phyloP scores from a whole-genome alignment of 2,329 filamentous ascomycete species.

The Metarhizium album region DNA sequence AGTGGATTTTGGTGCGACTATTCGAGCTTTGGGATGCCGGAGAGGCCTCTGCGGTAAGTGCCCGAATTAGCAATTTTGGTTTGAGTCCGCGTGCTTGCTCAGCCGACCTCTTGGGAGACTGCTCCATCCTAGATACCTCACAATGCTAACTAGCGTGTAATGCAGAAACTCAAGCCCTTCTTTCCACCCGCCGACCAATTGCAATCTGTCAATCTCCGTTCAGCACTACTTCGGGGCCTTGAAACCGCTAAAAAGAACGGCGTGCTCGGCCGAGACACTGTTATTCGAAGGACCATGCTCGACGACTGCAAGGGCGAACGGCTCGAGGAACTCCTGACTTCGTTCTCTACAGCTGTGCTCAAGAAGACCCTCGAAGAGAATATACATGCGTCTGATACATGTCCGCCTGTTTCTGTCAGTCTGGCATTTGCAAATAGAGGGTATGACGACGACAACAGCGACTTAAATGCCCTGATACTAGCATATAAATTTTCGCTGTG shows the following conservation, averaged over 20 bases:
- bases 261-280: constrained; percentile 63
- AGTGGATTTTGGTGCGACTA: constrained; percentile 86
- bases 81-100: background rate
- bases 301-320: constrained; percentile 92
- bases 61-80: background rate
- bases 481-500: constrained; percentile 60
- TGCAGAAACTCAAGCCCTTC: constrained; percentile 78
- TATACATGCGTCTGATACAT: constrained; percentile 23
- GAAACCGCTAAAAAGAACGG: constrained; percentile 84
- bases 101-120: too few relatives aligned
- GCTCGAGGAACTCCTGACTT: constrained; percentile 73
- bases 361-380: constrained; percentile 50
- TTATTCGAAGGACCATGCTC: constrained; percentile 87
- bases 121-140: too few relatives aligned
- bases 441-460: constrained; percentile 41
- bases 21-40: constrained; percentile 75
- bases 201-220: constrained; percentile 82
- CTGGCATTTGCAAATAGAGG: constrained; percentile 50
- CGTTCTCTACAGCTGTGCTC: constrained; percentile 75
- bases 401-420: constrained; percentile 38
- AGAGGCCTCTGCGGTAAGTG: constrained; percentile 58
- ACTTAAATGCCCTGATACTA: constrained; percentile 56
- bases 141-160: constrained; percentile 1
- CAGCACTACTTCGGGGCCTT: constrained; percentile 69
- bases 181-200: constrained; percentile 85